Percentiles rank a stretch among this genome's conserved stretches.
Conservation (phyloP, 345 rosid species). For the Gynandropsis gynandra region DNA sequence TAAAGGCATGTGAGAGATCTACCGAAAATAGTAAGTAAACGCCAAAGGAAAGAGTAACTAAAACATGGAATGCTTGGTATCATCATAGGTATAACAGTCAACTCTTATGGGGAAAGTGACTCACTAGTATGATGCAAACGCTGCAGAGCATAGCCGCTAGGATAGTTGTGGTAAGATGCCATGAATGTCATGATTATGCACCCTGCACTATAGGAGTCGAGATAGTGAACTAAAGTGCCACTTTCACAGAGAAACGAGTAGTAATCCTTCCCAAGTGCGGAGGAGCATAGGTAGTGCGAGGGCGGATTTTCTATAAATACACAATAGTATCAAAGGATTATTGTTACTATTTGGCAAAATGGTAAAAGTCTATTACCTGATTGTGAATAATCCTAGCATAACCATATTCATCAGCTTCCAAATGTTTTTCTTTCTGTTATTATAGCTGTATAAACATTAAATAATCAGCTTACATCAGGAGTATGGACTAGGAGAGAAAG, state of each 20-base stretch:
- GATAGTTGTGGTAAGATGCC: slow-evolving; percentile 90
- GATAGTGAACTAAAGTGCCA: slow-evolving; percentile 19
- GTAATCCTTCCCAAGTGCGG: slow-evolving; percentile 7
- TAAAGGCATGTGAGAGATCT: slow-evolving; percentile 5
- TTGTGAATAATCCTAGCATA: slow-evolving; percentile 49
- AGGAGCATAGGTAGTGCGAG: too few relatives aligned
- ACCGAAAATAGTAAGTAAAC: slow-evolving; percentile 8
- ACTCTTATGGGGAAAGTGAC: slow-evolving; percentile 24
- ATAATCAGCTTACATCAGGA: slow-evolving; percentile 2
- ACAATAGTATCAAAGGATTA: too few relatives aligned
- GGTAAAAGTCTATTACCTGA: slow-evolving; percentile 39
- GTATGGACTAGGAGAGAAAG: background rate
- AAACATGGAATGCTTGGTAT: too few relatives aligned
- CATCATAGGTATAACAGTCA: too few relatives aligned
- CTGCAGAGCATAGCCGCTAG: slow-evolving; percentile 79
- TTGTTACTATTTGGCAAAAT: too few relatives aligned
- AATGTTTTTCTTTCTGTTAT: slow-evolving; percentile 64
- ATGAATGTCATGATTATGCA: slow-evolving; percentile 60
- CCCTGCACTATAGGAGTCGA: slow-evolving; percentile 68
- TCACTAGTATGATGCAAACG: slow-evolving; percentile 70
- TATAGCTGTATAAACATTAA: slow-evolving; percentile 61
- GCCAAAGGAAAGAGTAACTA: slow-evolving; percentile 1
- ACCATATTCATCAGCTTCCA: slow-evolving; percentile 66
- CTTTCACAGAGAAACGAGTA: slow-evolving; percentile 15
- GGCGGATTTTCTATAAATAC: too few relatives aligned